These are phyloP conservation scores for Debaryomycetaceae sp. DNA, from an alignment of 1,139 yeast genomes.

Conservation along the genomic window DNA sequence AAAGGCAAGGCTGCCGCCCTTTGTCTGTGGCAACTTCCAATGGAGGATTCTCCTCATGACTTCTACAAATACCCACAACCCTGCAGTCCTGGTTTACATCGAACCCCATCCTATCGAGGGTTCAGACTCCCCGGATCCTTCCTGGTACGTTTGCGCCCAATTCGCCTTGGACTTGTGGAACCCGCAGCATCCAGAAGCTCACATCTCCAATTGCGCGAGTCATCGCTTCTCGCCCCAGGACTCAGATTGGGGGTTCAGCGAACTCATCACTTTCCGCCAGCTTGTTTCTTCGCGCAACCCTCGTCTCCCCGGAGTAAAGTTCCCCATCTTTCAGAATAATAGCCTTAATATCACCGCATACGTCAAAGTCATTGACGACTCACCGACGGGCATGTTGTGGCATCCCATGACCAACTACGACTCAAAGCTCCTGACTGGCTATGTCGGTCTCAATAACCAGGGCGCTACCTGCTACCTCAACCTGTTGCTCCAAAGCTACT, in stretches of 20 bases:
- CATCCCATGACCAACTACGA: conserved; percentile 78
- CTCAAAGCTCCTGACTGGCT: conserved; percentile 80
- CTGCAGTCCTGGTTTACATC: conserved; percentile 48
- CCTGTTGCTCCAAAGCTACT: conserved; percentile 83
- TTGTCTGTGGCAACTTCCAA: conserved; percentile 55
- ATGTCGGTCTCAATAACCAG: conserved; percentile 87
- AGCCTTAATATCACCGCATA: conserved; percentile 64
- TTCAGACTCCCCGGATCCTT: conserved; percentile 23
- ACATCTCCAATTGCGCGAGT: conserved; percentile 55
- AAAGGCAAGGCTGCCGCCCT: conserved; percentile 41
- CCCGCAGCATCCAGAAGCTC: conserved; percentile 56
- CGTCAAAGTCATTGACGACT: conserved; percentile 70
- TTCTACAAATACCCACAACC: conserved; percentile 45
- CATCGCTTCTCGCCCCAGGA: conserved; percentile 72
- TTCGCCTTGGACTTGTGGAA: conserved; percentile 82
- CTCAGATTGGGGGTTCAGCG: conserved; percentile 94
- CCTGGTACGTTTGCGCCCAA: conserved; percentile 86
- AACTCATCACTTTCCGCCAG: conserved; percentile 51
- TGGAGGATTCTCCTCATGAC: conserved; percentile 79
- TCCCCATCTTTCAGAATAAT: conserved; percentile 45
- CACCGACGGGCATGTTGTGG: conserved; percentile 88
- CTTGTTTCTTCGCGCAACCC: conserved; percentile 19
- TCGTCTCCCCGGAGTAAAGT: conserved; percentile 6
- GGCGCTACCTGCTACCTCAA: conserved; percentile 97
- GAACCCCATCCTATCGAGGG: conserved; percentile 43